Evolutionary conservation across 179 eudicot genomes (phyloP).

Genomic region (Beta macrorhiza): DNA sequence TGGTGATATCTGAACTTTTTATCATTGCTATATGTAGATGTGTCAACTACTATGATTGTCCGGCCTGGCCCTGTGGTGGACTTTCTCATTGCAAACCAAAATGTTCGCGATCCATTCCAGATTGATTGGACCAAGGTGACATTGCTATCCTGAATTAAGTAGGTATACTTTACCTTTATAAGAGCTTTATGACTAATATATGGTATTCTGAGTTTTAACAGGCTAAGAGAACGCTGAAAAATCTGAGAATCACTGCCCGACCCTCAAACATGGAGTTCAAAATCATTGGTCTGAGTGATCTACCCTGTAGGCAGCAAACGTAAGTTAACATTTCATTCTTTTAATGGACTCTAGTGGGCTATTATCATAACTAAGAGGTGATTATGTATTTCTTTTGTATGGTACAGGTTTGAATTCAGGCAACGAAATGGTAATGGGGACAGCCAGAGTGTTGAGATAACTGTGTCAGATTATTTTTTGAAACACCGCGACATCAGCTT

Average conservation of each 20-base stretch:
- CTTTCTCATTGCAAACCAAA: constrained; percentile 66
- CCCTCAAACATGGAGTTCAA: constrained; percentile 65
- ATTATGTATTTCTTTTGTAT: neutral
- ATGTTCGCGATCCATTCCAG: constrained; percentile 55
- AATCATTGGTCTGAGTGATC: constrained; percentile 71
- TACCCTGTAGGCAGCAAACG: constrained; percentile 57
- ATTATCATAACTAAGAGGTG: neutral
- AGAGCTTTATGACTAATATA: constrained; percentile 2
- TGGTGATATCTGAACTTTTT: neutral
- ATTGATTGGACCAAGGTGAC: constrained; percentile 83
- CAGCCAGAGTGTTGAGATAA: constrained; percentile 42
- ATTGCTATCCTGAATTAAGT: neutral
- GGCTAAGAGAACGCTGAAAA: constrained; percentile 81
- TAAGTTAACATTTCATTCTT: constrained; percentile 27
- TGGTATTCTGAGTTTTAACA: constrained; percentile 5
- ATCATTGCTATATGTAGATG: constrained; percentile 39
- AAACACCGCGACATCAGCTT: constrained; percentile 51
- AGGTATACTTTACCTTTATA: neutral
- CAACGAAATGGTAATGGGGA: constrained; percentile 53
- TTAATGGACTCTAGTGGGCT: neutral
- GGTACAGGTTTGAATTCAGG: constrained; percentile 54
- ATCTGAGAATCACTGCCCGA: constrained; percentile 53
- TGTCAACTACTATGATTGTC: constrained; percentile 84
- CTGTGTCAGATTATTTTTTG: constrained; percentile 72
- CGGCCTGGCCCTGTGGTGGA: constrained; percentile 73